Evolutionary conservation across 2,329 filamentous ascomycete genomes (phyloP), one percentile per base, ranked within the genome.

Genomic region (Botrytis tulipae): DNA sequence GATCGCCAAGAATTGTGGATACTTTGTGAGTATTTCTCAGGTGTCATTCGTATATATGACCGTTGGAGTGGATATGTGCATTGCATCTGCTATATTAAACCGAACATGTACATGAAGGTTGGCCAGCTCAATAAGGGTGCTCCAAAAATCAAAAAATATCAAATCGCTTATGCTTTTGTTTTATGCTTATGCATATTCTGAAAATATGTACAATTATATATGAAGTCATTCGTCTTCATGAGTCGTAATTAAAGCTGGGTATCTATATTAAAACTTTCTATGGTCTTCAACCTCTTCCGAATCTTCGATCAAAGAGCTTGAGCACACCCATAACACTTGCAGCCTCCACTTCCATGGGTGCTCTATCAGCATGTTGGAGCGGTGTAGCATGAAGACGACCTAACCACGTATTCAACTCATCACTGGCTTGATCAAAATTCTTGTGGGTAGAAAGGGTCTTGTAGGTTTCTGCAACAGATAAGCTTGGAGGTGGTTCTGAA

Each of bases 291-390:
- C 79, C 83, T 73, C 83, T 80, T 25, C 90, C 90, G 81, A 95
- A 95, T 71, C 92, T 85, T 68, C 93, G 86, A 79, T 95, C 92
- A 82, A 95, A 95, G 76, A 92, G 91, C 82, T 92, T 93, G 74
- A 95, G 83, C n/a, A 94, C 92, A 60, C 91, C 91, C 92, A 95
- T 94, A 72, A 95, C 93, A 81, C 92, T 94, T 0, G 92, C 92
- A 10, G 92, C 92, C 82, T 95, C 92, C 25, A 95, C 92, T 81
- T 95, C 92, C 78, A 94, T 90, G 1, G 92, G 90, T 84, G 84
- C 75, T 83, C 82, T 71, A 81, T 81, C 72, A 81, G 80, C 69
- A 83, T 83, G 77, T 72, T 77, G 73, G 71, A 78, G 78, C 32
- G 80, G 86, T 0, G 87, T 86, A 29, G 91, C 90, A 79, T 89